Evolutionary conservation across 2,329 filamentous ascomycete species (phyloP).

Genomic region (Conoideocrella luteorostrata): DNA sequence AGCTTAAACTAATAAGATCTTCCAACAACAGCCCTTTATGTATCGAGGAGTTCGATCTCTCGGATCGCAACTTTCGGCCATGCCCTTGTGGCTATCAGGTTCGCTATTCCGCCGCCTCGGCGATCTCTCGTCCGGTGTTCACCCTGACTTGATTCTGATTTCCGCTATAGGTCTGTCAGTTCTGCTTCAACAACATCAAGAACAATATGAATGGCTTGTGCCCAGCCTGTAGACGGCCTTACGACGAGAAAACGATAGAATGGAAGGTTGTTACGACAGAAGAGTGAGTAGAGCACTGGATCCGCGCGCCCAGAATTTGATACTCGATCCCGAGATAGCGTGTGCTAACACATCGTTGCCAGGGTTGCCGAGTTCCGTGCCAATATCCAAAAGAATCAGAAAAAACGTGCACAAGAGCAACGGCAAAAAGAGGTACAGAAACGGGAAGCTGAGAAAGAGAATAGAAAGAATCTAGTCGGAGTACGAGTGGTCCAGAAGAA

Average conservation of each 20-base stretch:
- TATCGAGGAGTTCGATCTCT: slow-evolving; percentile 97
- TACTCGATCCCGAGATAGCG: background rate
- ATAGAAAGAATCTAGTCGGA: slow-evolving; percentile 90
- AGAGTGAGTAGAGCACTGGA: too few species aligned
- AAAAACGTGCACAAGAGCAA: slow-evolving; percentile 75
- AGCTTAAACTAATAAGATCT: background rate
- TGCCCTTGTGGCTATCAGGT: slow-evolving; percentile 99
- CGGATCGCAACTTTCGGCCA: slow-evolving; percentile 92
- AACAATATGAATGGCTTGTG: slow-evolving; percentile 96
- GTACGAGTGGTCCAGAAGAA: slow-evolving; percentile 98
- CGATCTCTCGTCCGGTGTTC: background rate
- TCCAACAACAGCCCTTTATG: slow-evolving; percentile 72
- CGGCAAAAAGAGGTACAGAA: slow-evolving; percentile 95
- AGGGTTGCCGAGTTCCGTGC: slow-evolving; percentile 70
- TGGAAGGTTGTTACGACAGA: slow-evolving; percentile 93
- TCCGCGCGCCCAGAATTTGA: too few species aligned
- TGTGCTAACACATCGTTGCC: slow-evolving; percentile 9
- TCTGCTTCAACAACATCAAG: slow-evolving; percentile 99
- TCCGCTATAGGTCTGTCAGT: slow-evolving; percentile 79
- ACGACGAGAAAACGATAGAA: slow-evolving; percentile 95
- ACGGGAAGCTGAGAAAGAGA: slow-evolving; percentile 90
- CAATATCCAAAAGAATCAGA: slow-evolving; percentile 82
- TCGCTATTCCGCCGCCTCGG: slow-evolving; percentile 16
- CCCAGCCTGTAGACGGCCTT: slow-evolving; percentile 91
- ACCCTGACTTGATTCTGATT: background rate